Evolutionary conservation across 352 stramenopile genomes (phyloP).

Genomic region (Detonula confervacea): DNA sequence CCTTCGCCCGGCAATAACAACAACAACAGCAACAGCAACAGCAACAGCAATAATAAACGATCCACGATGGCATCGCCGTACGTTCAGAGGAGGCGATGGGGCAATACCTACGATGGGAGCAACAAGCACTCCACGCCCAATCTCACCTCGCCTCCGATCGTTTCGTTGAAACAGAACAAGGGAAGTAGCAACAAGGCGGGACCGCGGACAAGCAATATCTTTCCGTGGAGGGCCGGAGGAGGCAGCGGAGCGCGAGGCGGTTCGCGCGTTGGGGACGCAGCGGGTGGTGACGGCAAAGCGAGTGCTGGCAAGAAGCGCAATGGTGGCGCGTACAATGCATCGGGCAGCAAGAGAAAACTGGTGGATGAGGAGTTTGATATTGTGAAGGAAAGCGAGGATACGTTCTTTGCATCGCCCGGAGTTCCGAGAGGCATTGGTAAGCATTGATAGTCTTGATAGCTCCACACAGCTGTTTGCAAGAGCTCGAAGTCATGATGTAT

Average conservation of each 20-base stretch:
- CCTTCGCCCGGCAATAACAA: too few relatives aligned
- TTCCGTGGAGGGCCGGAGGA: conserved; percentile 21
- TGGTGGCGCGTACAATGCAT: conserved; percentile 1
- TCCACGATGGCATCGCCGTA: conserved; percentile 23
- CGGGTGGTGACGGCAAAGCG: neutral
- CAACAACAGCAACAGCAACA: conserved; percentile 17
- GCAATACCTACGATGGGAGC: conserved; percentile 43
- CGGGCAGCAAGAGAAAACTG: conserved; percentile 13
- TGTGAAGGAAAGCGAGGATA: conserved; percentile 21
- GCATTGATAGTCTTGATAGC: too few relatives aligned
- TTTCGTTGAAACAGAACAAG: conserved; percentile 47
- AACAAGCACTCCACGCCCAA: conserved; percentile 45
- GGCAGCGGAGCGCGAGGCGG: neutral
- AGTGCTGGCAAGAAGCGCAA: neutral
- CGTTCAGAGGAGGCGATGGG: conserved; percentile 46
- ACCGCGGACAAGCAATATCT: conserved; percentile 10
- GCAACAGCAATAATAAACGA: too few relatives aligned
- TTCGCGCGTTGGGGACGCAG: too few relatives aligned
- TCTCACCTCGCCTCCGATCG: conserved; percentile 52
- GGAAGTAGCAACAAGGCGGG: conserved; percentile 15
- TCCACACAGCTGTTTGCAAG: too few relatives aligned
- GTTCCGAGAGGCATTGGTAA: conserved; percentile 57
- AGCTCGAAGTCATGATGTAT: too few relatives aligned
- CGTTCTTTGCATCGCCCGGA: conserved; percentile 54
- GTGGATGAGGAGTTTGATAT: conserved; percentile 12